Evolutionary conservation across 306 rosid genomes (phyloP), one percentile per base, ranked within the genome.

Genomic region (Vigna trinervia): DNA sequence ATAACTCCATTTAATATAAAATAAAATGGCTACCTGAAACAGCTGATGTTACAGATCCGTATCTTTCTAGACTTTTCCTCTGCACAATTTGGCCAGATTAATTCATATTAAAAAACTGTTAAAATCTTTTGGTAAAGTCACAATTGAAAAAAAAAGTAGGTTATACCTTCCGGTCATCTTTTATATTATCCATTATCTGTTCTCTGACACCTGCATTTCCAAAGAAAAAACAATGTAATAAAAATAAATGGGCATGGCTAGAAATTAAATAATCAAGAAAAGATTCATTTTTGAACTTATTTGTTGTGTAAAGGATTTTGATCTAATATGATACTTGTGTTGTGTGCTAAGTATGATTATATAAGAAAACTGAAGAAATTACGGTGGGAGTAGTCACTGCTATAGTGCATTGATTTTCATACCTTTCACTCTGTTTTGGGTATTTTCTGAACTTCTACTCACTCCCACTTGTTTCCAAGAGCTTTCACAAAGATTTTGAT

Each of bases 11-110:
- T 30, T 76, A 19, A 68, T 48, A 22, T 32, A 20, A 71, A 64
- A 63, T 69, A 47, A 26, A 57, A 64, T 82, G 69, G 53, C 47
- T 86, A 90, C 98, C 98, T 83, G 95, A 89, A 76, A 75, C 80
- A 46, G 89, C 90, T 50, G 98, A 94, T 68, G 93, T 89, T 81
- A 87, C 69, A 17, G 98, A 94, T 84, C 93, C 96, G 81, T 92
- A 84, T 84, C 97, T 89, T 11, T 84, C 90, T 34, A 89, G 86
- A 77, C 83, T 85, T 81, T 73, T 85, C 43, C 77, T 89, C 97
- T 94, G 94, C 81, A 71, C 45, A 85, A 82, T 68, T 81, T 75
- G 65, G 15, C 75, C 53, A 53, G 56, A 80, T 79, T 56, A 71
- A 41, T 5, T 39, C 65, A 36, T 57, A 56, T 58, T 11, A 34